A percentile compares a stretch with the other conserved stretches of the same genome.
Conservation (phyloP, 371 early-diverging fungal genomes). For the Circinella umbellata region DNA sequence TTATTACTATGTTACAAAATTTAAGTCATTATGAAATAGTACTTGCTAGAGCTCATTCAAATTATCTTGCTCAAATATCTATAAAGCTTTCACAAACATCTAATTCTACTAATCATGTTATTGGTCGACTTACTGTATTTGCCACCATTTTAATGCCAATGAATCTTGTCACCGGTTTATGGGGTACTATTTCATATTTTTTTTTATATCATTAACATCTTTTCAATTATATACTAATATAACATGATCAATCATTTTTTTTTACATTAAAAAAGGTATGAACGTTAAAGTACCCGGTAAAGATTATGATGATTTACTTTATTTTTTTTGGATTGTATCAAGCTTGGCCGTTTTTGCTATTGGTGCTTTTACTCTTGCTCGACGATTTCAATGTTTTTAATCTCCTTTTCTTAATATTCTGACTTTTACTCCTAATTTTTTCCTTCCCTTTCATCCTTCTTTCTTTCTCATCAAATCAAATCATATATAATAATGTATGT, state of each 20-base stretch:
- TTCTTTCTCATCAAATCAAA: no score
- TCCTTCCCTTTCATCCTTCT: no score
- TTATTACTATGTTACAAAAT: slow-evolving; percentile 92
- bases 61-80: slow-evolving; percentile 93
- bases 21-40: slow-evolving; percentile 89
- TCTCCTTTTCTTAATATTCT: no score
- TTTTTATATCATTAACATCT: not conserved
- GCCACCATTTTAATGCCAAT: slow-evolving; percentile 91
- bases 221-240: not conserved
- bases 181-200: slow-evolving; percentile 35
- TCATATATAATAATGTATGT: no score
- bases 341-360: slow-evolving; percentile 45
- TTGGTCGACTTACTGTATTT: slow-evolving; percentile 87
- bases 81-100: slow-evolving; percentile 94
- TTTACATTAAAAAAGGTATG: slow-evolving; percentile 43
- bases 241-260: not conserved
- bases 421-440: no score
- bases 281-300: slow-evolving; percentile 83
- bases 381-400: slow-evolving; percentile 29
- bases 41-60: slow-evolving; percentile 87
- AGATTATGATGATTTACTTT: slow-evolving; percentile 50
- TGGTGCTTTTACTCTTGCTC: slow-evolving; percentile 36
- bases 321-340: slow-evolving; percentile 49
- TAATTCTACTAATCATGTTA: slow-evolving; percentile 87
- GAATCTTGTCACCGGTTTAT: slow-evolving; percentile 86